Percentiles rank a stretch among this genome's conserved stretches.
phyloP scores from a whole-genome alignment of 2,329 filamentous ascomycete species.

The Aspergillus niger region DNA sequence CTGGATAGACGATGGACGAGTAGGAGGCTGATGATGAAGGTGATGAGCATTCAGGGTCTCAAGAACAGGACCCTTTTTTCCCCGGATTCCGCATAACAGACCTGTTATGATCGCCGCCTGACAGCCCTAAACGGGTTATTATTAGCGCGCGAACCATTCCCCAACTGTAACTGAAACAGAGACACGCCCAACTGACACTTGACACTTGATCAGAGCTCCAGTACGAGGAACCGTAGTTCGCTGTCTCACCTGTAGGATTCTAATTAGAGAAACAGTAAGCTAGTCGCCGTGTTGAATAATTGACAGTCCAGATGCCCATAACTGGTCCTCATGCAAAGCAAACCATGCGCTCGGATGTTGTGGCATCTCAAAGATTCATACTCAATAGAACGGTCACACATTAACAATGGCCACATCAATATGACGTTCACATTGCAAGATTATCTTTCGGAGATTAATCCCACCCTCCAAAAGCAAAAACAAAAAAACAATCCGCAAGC shows the following conservation, averaged over 20 bases:
- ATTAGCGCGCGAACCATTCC: neutral
- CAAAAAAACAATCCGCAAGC: neutral
- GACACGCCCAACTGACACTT: neutral
- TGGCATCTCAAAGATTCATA: neutral
- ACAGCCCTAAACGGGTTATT: neutral
- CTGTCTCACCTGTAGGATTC: no score
- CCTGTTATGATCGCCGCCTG: neutral
- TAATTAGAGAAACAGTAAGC: no score
- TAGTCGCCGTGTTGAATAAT: no score
- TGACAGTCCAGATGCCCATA: no score
- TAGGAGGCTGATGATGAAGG: neutral
- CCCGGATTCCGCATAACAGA: conserved; percentile 2
- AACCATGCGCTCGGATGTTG: no score
- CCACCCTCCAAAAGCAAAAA: neutral
- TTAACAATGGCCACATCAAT: neutral
- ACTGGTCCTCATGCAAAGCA: no score
- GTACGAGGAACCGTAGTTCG: neutral
- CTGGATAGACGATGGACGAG: no score
- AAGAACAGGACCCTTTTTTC: conserved; percentile 3
- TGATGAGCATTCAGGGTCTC: neutral
- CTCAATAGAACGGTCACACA: neutral
- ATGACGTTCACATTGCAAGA: neutral
- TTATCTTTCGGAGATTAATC: neutral
- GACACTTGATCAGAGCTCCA: neutral
- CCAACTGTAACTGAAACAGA: neutral